These are phyloP conservation scores for Pinus taeda DNA, from an alignment of 75 land plant genomes.

Conservation along the genomic window DNA sequence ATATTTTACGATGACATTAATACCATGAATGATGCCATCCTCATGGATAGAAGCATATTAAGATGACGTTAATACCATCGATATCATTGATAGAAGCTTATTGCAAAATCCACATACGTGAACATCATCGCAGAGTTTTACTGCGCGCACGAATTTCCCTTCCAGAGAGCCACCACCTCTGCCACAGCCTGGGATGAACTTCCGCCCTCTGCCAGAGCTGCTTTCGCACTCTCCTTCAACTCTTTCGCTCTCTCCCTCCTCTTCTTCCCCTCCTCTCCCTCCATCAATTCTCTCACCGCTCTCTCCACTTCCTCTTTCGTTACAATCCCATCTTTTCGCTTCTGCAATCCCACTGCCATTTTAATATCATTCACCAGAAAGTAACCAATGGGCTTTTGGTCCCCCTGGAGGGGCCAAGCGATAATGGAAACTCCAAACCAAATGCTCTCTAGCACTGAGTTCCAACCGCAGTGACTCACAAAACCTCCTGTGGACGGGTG, in stretches of 20 bases:
- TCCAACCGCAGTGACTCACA: conserved; percentile 47
- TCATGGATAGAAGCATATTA: too few relatives aligned
- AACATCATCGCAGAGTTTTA: too few relatives aligned
- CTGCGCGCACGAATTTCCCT: too few relatives aligned
- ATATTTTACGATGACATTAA: too few relatives aligned
- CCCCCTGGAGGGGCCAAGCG: not conserved
- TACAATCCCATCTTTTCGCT: not conserved
- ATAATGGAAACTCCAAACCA: not conserved
- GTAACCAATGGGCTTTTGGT: not conserved
- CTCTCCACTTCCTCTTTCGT: not conserved
- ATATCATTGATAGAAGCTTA: too few relatives aligned
- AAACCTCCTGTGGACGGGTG: conserved; percentile 26
- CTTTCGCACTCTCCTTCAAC: not conserved
- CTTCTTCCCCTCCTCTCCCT: not conserved
- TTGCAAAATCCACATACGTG: too few relatives aligned
- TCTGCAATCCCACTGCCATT: conserved; percentile 10
- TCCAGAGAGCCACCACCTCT: not conserved
- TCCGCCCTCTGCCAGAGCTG: not conserved
- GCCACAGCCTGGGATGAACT: not conserved
- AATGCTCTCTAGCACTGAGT: conserved; percentile 29
- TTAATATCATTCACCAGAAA: conserved; percentile 3
- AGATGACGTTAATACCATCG: too few relatives aligned
- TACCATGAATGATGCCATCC: too few relatives aligned
- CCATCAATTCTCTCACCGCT: conserved; percentile 1
- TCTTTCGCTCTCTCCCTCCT: not conserved